These are phyloP conservation scores for Calonectria pseudoturangicola DNA, from an alignment of 2,329 filamentous ascomycete species.

Conservation along the genomic window DNA sequence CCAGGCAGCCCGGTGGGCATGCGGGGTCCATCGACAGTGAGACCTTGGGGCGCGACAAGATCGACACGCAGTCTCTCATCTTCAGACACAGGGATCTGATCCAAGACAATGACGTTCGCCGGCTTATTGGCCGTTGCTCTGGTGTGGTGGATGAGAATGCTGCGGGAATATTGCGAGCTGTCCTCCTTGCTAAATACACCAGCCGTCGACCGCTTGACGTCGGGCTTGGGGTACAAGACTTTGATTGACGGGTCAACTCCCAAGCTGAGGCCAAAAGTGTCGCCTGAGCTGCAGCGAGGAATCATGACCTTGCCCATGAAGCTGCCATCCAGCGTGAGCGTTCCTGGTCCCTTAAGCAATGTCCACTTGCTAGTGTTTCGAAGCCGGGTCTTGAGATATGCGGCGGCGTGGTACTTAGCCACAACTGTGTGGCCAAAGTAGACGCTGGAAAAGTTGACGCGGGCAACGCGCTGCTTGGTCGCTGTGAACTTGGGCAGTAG, in stretches of 20 bases:
- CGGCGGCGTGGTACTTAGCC: slow-evolving; percentile 75
- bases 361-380: slow-evolving; percentile 74
- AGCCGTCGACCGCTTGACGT: slow-evolving; percentile 69
- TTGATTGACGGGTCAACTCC: slow-evolving; percentile 76
- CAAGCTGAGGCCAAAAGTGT: slow-evolving; percentile 71
- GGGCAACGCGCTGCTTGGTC: slow-evolving; percentile 76
- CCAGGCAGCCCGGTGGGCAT: slow-evolving; percentile 61
- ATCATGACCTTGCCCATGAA: slow-evolving; percentile 76
- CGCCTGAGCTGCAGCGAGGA: slow-evolving; percentile 73
- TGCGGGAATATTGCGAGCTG: slow-evolving; percentile 69
- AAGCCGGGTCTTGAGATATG: slow-evolving; percentile 75
- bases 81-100: slow-evolving; percentile 78
- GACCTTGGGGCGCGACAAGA: slow-evolving; percentile 68
- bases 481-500: slow-evolving; percentile 70
- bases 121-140: slow-evolving; percentile 60
- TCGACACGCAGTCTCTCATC: slow-evolving; percentile 74
- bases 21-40: slow-evolving; percentile 62
- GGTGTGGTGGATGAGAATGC: slow-evolving; percentile 71
- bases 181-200: slow-evolving; percentile 74
- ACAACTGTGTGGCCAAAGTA: slow-evolving; percentile 75
- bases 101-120: slow-evolving; percentile 71
- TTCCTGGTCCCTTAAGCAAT: slow-evolving; percentile 72
- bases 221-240: slow-evolving; percentile 74
- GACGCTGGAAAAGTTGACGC: slow-evolving; percentile 70
- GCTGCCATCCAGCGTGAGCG: slow-evolving; percentile 77